These are phyloP conservation scores for Dispira simplex DNA, from an alignment of 192 early-diverging fungal species.

Conservation along the genomic window DNA sequence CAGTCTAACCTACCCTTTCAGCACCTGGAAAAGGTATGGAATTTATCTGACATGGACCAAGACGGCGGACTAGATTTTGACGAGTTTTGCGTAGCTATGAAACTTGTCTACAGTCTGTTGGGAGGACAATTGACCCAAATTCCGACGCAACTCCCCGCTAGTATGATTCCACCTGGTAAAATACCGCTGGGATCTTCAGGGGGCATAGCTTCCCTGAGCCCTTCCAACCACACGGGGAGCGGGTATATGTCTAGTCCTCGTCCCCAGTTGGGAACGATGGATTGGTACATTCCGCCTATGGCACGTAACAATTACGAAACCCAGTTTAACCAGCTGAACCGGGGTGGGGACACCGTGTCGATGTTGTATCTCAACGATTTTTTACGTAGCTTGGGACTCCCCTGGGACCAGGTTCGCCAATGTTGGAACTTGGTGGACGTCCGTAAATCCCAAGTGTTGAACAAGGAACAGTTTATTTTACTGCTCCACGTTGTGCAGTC, in stretches of 20 bases:
- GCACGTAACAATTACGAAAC: constrained; percentile 38
- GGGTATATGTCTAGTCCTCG: too few species aligned
- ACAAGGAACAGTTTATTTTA: constrained; percentile 30
- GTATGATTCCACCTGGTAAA: constrained; percentile 52
- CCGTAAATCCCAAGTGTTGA: constrained; percentile 30
- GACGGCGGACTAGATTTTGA: constrained; percentile 71
- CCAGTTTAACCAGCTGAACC: constrained; percentile 27
- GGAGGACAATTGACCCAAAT: constrained; percentile 31
- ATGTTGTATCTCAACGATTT: constrained; percentile 26
- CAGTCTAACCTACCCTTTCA: constrained; percentile 26
- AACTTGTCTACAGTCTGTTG: constrained; percentile 56
- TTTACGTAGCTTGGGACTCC: constrained; percentile 19
- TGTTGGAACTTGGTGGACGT: constrained; percentile 30
- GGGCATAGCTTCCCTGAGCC: too few species aligned
- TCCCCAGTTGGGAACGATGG: too few species aligned
- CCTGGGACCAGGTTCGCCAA: constrained; percentile 19
- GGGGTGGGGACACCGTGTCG: constrained; percentile 16
- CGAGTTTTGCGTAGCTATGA: constrained; percentile 67
- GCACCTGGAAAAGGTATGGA: constrained; percentile 33
- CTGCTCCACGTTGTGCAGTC: constrained; percentile 24
- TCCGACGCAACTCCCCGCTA: constrained; percentile 41
- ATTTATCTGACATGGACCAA: constrained; percentile 70
- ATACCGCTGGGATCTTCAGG: constrained; percentile 17
- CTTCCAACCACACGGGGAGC: too few species aligned
- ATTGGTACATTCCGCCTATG: constrained; percentile 42